phyloP scores from a whole-genome alignment of 495 filamentous ascomycete genomes.

The Penicillium lagena region DNA sequence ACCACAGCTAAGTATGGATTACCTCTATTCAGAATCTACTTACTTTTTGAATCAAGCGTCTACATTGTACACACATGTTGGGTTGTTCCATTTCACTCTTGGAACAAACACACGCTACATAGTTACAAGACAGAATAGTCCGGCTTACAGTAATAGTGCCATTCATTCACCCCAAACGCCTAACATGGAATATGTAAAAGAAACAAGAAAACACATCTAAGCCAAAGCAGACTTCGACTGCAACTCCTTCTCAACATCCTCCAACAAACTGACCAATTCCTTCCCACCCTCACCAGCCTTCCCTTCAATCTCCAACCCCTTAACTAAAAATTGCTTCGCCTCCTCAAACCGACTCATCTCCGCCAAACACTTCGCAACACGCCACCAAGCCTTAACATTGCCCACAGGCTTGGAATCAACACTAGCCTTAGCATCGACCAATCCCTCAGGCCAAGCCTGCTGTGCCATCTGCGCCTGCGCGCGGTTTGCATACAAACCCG shows the following conservation, averaged over 20 bases:
- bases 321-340: conserved; percentile 64
- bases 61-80: too few relatives aligned
- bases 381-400: conserved; percentile 93
- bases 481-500: conserved; percentile 73
- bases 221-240: conserved; percentile 11
- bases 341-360: conserved; percentile 91
- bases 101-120: too few relatives aligned
- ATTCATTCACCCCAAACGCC: too few relatives aligned
- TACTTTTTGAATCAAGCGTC: too few relatives aligned
- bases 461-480: conserved; percentile 84
- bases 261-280: conserved; percentile 60
- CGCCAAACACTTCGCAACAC: conserved; percentile 69
- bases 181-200: too few relatives aligned
- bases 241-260: conserved; percentile 56
- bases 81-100: too few relatives aligned
- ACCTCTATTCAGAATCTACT: too few relatives aligned
- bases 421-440: conserved; percentile 76
- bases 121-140: too few relatives aligned
- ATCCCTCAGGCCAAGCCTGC: conserved; percentile 72
- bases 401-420: conserved; percentile 82
- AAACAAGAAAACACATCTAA: not conserved
- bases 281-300: conserved; percentile 51
- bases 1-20: too few relatives aligned
- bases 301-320: conserved; percentile 79
- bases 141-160: too few relatives aligned